These are phyloP conservation scores for Jatropha multifida DNA, from an alignment of 441 rosid species.

Conservation along the genomic window DNA sequence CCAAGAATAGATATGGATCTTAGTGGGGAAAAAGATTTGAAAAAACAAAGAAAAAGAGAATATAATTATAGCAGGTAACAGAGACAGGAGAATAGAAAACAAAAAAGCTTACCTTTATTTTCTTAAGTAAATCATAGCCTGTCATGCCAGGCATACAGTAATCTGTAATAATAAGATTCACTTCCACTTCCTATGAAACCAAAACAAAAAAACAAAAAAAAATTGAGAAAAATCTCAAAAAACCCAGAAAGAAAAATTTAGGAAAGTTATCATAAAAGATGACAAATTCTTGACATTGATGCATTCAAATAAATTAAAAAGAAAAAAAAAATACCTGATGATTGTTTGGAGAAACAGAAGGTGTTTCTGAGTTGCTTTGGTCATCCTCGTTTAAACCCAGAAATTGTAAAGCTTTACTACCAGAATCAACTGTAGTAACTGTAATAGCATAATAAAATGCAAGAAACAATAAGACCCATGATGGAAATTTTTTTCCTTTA, in stretches of 20 bases:
- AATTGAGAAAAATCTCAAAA: slow-evolving; percentile 3
- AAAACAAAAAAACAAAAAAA: slow-evolving; percentile 11
- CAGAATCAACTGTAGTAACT: slow-evolving; percentile 91
- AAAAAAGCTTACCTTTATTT: slow-evolving; percentile 55
- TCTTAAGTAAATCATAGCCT: slow-evolving; percentile 81
- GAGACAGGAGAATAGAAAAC: slow-evolving; percentile 4
- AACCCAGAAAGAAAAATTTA: background rate
- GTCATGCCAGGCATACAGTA: slow-evolving; percentile 95
- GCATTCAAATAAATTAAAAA: background rate
- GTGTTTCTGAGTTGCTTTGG: slow-evolving; percentile 29
- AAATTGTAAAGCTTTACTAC: slow-evolving; percentile 72
- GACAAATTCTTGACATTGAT: slow-evolving; percentile 13
- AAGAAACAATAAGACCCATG: background rate
- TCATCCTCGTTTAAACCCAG: slow-evolving; percentile 57
- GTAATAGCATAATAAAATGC: slow-evolving; percentile 17
- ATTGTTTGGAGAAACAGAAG: slow-evolving; percentile 29
- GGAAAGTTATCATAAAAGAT: background rate
- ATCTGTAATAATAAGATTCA: slow-evolving; percentile 77
- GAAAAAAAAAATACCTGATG: slow-evolving; percentile 31
- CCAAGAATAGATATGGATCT: slow-evolving; percentile 29
- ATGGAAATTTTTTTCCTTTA: background rate
- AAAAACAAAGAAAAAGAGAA: slow-evolving; percentile 10
- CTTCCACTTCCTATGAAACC: slow-evolving; percentile 46
- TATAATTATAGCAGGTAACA: slow-evolving; percentile 22
- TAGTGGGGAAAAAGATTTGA: background rate